Evolutionary conservation across 1,284 basidiomycete species (phyloP), one percentile per base, ranked within the genome.

Genomic region (Naganishia cerealis): DNA sequence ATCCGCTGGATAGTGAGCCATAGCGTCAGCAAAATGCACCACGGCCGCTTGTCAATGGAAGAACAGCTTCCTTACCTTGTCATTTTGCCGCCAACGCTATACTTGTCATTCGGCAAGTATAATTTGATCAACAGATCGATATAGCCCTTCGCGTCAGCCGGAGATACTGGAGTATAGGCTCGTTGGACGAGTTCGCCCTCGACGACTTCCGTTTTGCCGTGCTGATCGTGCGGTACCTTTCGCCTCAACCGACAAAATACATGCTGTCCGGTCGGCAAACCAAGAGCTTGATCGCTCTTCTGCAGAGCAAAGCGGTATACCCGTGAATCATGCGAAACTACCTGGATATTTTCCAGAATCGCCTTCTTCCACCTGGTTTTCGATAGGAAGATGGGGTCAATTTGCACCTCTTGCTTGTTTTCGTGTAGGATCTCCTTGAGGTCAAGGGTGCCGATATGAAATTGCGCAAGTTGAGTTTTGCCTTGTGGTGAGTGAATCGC

Each of bases 221-320:
- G 33, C 21, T 57, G 55, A 36, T 55, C 57, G 2, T 56, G 36
- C 9, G 75, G 78, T 33, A 78, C 77, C 68, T 84, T 84, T 55
- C 82, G 74, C 57, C 75, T 75, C 29, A 86, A 71, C 2, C 86
- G 82, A 3, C 85, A 80, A 70, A 84, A 87, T 58, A 88, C 84
- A 71, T 89, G 88, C 70, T 88, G 86, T 0, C 87, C 88, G 8
- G 83, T 81, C 0, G 86, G 86, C 16, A 89, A 76, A n/a, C 87
- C 87, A 0, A 88, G 80, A 24, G 75, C 74, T 69, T 85, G 85
- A 2, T 83, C 79, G 1, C 75, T 70, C 36, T 76, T 70, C 4
- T 82, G 81, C 1, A 89, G 78, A 6, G 81, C 81, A 72, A 88
- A 87, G 24, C 84, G 82, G 77, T 84, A 88, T 50, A 86, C 75